phyloP scores from a whole-genome alignment of 345 rosid species.

The Syzygium aqueum region DNA sequence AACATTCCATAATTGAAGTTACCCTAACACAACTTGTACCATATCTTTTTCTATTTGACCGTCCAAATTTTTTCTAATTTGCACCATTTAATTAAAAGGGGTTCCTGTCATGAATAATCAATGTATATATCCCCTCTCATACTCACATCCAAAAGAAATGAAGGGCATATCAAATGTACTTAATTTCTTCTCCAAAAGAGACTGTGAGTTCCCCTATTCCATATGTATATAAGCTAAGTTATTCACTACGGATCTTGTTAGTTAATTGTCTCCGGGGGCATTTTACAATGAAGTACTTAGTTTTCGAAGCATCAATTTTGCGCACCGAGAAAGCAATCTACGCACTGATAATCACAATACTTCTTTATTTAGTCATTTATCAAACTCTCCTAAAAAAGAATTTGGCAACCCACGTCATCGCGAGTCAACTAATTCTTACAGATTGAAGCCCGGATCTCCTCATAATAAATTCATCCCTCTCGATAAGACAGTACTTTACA shows the following conservation, averaged over 20 bases:
- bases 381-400: no score
- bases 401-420: no score
- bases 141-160: neutral
- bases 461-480: no score
- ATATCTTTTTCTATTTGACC: neutral
- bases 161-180: neutral
- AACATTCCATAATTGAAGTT: no score
- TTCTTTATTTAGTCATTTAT: no score
- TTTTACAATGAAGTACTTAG: neutral
- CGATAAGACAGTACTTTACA: no score
- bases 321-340: no score
- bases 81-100: neutral
- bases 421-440: no score
- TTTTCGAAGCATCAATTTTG: neutral
- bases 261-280: neutral
- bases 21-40: neutral
- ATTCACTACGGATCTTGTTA: neutral
- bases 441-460: accelerated
- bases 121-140: neutral
- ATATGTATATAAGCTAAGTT: neutral
- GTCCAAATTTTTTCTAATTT: neutral
- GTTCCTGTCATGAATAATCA: no score
- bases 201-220: neutral
- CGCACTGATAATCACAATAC: no score
- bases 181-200: neutral